phyloP scores from a whole-genome alignment of 352 stramenopile species.

The Phytophthora pluvialis region DNA sequence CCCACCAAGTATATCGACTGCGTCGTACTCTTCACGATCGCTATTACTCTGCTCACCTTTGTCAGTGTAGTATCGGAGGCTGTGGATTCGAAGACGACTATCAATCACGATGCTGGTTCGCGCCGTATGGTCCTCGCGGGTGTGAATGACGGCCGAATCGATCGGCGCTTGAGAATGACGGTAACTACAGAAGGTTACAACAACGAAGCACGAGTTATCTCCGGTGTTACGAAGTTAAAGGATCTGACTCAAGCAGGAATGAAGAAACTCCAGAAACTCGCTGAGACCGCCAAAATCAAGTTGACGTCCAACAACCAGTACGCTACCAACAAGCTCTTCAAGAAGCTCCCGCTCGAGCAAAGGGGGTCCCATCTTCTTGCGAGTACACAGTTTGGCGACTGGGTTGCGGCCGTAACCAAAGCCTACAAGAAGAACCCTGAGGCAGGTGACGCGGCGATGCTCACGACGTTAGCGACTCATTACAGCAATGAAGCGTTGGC shows the following conservation, averaged over 20 bases:
- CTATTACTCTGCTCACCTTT: too few species aligned
- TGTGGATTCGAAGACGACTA: too few species aligned
- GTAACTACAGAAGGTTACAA: neutral
- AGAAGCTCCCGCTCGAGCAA: neutral
- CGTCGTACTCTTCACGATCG: too few species aligned
- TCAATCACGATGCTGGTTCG: too few species aligned
- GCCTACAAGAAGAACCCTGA: slow-evolving; percentile 3
- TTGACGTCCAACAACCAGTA: slow-evolving; percentile 4
- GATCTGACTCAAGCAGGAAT: neutral
- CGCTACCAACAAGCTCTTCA: neutral
- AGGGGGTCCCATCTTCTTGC: neutral
- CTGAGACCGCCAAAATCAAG: neutral
- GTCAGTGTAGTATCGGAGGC: too few species aligned
- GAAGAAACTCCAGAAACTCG: slow-evolving; percentile 7
- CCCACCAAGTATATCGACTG: too few species aligned
- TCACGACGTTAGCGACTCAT: neutral
- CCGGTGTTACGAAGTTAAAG: neutral
- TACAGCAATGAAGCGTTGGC: slow-evolving; percentile 3
- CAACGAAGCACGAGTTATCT: neutral
- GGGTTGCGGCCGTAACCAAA: neutral
- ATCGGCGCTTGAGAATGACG: neutral
- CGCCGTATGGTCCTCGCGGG: too few species aligned
- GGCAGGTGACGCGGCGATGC: neutral
- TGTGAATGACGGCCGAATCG: too few species aligned
- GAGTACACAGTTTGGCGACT: slow-evolving; percentile 2